Evolutionary conservation across 2,329 filamentous ascomycete species (phyloP).

Genomic region (Clonostachys rosea): DNA sequence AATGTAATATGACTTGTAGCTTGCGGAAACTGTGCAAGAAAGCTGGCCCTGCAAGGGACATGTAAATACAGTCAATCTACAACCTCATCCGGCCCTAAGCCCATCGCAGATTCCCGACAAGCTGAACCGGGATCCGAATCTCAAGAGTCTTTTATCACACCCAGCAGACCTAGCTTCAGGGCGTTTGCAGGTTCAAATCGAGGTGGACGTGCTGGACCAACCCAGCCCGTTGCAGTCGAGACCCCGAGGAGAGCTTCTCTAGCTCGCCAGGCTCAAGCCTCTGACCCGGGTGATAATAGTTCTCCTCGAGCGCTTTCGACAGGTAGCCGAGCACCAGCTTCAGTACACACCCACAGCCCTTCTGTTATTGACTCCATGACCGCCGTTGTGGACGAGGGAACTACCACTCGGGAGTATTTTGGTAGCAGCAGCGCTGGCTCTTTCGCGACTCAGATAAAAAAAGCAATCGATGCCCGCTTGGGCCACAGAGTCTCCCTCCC

Average conservation of each 20-base stretch:
- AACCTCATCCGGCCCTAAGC: not conserved
- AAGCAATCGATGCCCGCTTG: slow-evolving; percentile 25
- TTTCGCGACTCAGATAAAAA: slow-evolving; percentile 39
- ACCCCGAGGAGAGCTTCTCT: too few relatives aligned
- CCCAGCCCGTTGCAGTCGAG: too few relatives aligned
- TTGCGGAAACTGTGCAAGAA: slow-evolving; percentile 22
- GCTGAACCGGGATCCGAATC: too few relatives aligned
- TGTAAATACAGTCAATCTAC: slow-evolving; percentile 15
- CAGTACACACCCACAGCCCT: slow-evolving; percentile 9
- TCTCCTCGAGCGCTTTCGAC: not conserved
- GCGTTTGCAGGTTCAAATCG: too few relatives aligned
- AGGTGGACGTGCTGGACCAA: too few relatives aligned
- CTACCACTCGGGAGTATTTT: slow-evolving; percentile 34
- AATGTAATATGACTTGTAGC: slow-evolving; percentile 8
- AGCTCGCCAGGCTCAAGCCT: too few relatives aligned
- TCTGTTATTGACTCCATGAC: slow-evolving; percentile 39
- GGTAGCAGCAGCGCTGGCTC: slow-evolving; percentile 40
- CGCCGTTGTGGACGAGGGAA: slow-evolving; percentile 32
- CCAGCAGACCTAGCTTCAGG: too few relatives aligned
- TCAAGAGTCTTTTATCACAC: too few relatives aligned
- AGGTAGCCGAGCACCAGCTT: not conserved
- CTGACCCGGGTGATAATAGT: not conserved
- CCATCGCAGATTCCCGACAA: too few relatives aligned
- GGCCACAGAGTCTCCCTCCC: too few relatives aligned
- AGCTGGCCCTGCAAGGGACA: slow-evolving; percentile 15